These are phyloP conservation scores for Annona squamosa DNA, from an alignment of 164 flowering plant species.

Conservation along the genomic window DNA sequence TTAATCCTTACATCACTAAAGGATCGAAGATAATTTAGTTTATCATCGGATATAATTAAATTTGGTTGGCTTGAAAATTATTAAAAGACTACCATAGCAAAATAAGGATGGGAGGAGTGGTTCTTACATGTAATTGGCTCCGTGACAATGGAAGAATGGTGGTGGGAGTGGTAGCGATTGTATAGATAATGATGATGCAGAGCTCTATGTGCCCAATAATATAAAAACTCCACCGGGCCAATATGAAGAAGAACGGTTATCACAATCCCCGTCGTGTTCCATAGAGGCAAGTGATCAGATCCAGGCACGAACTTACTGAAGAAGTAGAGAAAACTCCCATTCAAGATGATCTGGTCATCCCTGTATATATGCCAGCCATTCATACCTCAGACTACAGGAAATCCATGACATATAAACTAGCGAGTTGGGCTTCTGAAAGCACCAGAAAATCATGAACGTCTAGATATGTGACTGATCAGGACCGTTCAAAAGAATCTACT, in stretches of 20 bases:
- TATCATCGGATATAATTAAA: too few species aligned
- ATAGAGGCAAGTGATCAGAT: slow-evolving; percentile 22
- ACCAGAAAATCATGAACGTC: too few species aligned
- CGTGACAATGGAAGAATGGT: slow-evolving; percentile 45
- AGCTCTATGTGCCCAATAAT: slow-evolving; percentile 47
- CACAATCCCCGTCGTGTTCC: slow-evolving; percentile 34
- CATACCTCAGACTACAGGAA: background rate
- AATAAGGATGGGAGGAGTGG: background rate
- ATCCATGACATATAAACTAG: background rate
- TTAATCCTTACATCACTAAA: too few species aligned
- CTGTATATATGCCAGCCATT: background rate
- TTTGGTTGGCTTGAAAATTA: too few species aligned
- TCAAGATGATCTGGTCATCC: slow-evolving; percentile 2
- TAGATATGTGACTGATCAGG: too few species aligned
- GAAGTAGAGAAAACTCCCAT: background rate
- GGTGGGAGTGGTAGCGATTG: slow-evolving; percentile 47
- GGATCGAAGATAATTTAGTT: too few species aligned
- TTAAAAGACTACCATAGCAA: too few species aligned
- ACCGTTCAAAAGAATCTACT: too few species aligned
- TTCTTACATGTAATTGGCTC: slow-evolving; percentile 34
- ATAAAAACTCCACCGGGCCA: slow-evolving; percentile 46
- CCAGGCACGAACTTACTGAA: slow-evolving; percentile 4
- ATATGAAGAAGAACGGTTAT: slow-evolving; percentile 24
- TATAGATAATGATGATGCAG: slow-evolving; percentile 47
- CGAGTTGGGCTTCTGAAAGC: too few species aligned